phyloP scores from a whole-genome alignment of 2,329 filamentous ascomycete genomes.

The Aspergillus novoparasiticus region DNA sequence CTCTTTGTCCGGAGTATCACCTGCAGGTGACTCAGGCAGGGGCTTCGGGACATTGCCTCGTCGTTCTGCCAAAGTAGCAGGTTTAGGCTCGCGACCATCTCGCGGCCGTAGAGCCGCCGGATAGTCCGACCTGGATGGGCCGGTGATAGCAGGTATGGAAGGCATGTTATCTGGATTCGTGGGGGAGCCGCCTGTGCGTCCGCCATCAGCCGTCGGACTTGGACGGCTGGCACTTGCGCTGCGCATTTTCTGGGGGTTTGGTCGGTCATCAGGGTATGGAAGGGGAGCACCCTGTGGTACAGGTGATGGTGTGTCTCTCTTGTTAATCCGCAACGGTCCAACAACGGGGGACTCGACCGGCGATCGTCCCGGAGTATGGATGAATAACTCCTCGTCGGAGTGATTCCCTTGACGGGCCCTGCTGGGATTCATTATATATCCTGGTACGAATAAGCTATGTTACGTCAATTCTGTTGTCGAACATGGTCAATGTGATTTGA shows the following conservation, averaged over 20 bases:
- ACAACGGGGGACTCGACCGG: constrained; percentile 72
- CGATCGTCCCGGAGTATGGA: constrained; percentile 35
- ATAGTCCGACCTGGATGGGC: constrained; percentile 39
- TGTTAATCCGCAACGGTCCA: constrained; percentile 82
- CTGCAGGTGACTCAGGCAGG: constrained; percentile 78
- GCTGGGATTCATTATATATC: constrained; percentile 46
- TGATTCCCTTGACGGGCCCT: constrained; percentile 63
- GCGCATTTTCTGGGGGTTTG: constrained; percentile 39
- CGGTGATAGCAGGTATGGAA: constrained; percentile 27
- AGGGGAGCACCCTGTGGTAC: constrained; percentile 56
- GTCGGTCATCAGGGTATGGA: constrained; percentile 72
- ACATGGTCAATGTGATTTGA: background rate
- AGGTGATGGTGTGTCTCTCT: constrained; percentile 69
- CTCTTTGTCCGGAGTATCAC: constrained; percentile 73
- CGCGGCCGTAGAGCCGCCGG: constrained; percentile 44
- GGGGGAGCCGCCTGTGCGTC: constrained; percentile 24
- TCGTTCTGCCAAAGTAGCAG: constrained; percentile 73
- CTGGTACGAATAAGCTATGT: background rate
- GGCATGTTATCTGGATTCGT: constrained; percentile 28
- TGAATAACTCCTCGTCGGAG: constrained; percentile 82
- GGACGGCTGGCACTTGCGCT: constrained; percentile 32
- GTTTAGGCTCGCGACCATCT: constrained; percentile 55
- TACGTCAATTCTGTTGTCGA: background rate
- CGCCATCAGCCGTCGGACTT: constrained; percentile 29
- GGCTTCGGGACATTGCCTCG: constrained; percentile 75